phyloP scores from a whole-genome alignment of 78 protist genomes.

The Paulinella micropora region DNA sequence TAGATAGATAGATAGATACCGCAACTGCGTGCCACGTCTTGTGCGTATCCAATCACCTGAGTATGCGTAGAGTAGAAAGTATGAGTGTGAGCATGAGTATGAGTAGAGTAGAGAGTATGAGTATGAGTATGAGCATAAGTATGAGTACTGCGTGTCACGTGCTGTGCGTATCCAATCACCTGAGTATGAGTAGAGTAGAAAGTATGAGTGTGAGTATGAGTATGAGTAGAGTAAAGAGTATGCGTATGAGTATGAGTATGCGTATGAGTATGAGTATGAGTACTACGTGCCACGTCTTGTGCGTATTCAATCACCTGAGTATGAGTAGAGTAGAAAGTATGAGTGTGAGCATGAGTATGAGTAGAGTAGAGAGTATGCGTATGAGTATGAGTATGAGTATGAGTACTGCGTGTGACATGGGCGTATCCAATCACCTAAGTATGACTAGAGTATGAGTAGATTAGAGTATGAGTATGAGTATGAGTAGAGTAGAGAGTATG shows the following conservation, averaged over 20 bases:
- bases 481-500: slow-evolving; percentile 1
- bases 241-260: not conserved
- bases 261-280: not conserved
- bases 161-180: too few species aligned
- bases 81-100: not conserved
- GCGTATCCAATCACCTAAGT: too few species aligned
- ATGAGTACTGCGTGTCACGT: not conserved
- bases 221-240: not conserved
- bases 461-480: not conserved
- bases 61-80: not conserved
- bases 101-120: not conserved
- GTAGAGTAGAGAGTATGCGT: not conserved
- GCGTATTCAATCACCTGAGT: too few species aligned
- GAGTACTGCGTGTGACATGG: not conserved
- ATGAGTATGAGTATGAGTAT: not conserved
- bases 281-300: too few species aligned
- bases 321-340: not conserved
- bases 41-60: too few species aligned
- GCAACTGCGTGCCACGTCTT: too few species aligned
- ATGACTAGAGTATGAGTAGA: not conserved
- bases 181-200: not conserved
- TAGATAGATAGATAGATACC: too few species aligned
- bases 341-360: not conserved
- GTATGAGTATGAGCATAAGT: not conserved
- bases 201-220: not conserved